Base-by-base conservation (phyloP, 2,329 filamentous ascomycete species). In the Talaromyces sp. region DNA sequence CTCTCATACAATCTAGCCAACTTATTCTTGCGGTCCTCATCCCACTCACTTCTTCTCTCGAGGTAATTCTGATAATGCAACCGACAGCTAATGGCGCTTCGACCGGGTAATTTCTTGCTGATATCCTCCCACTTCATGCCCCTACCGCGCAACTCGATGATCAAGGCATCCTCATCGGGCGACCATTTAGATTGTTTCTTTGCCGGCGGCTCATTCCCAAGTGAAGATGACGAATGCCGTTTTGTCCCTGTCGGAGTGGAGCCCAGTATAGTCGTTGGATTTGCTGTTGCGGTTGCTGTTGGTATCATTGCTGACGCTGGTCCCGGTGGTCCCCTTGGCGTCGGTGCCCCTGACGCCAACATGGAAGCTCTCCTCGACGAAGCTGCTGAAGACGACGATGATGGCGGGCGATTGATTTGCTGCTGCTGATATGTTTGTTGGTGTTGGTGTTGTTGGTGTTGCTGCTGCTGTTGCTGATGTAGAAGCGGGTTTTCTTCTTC, bases 71-170 rank as follows among this genome's bases (percentile, higher is more conserved):
- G 94, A 77, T 97, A 98, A 74, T 97, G 93, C 60, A 98, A 84
- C 50, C 94, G 89, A 78, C 94, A 98, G 72, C 93, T 96, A 73
- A 97, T 97, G 65, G 93, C 90, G 78, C 93, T 97, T 71, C 95
- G 87, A 68, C 94, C 94, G 2, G 93, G 93, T 59, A 98, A 82
- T 63, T 90, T 87, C 81, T 94, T 96, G 68, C 92, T 96, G 72
- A 98, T 97, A 78, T 98, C 94, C 75, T 98, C 94, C 95, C 94
- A 98, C 76, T 98, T 98, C 92, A 97, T 97, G 9, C 92, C 91
- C 71, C 89, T 89, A 43, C 92, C 92, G 65, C 94, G 88, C 68
- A 98, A 86, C 76, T 96, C 91, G 72, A 97, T 97, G 71, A 97
- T 97, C 58, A 95, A 82, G n/a, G 90, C 87, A 78, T 98, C 93